Evolutionary conservation across 1,284 basidiomycete genomes (phyloP).

Genomic region (Sparassis latifolia): DNA sequence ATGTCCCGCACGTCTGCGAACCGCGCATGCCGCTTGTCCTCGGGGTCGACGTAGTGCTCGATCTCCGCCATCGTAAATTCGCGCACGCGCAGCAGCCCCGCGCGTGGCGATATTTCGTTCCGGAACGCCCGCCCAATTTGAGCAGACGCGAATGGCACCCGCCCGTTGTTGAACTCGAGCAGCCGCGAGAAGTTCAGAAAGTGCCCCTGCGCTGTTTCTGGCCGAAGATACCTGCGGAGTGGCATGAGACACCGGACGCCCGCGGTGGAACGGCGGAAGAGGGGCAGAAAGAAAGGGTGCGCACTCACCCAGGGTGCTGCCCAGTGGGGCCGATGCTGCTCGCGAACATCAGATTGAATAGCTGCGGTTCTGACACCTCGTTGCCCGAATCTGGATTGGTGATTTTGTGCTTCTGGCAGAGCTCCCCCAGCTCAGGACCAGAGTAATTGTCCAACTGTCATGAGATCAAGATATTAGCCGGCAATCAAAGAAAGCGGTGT

Average conservation of each 20-base stretch:
- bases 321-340: conserved; percentile 97
- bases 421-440: conserved; percentile 83
- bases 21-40: conserved; percentile 82
- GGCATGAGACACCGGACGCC: neutral
- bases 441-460: conserved; percentile 90
- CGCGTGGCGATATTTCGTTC: conserved; percentile 97
- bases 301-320: conserved; percentile 82
- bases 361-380: conserved; percentile 86
- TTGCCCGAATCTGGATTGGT: conserved; percentile 92
- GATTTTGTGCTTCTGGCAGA: conserved; percentile 82
- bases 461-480: conserved; percentile 2
- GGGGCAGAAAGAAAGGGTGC: neutral
- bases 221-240: conserved; percentile 76
- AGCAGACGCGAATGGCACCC: conserved; percentile 94
- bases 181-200: conserved; percentile 98
- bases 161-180: conserved; percentile 97
- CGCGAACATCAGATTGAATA: conserved; percentile 99
- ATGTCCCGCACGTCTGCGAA: conserved; percentile 82
- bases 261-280: neutral
- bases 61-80: conserved; percentile 99
- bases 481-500: conserved; percentile 1
- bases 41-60: conserved; percentile 97
- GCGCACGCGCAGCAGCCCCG: conserved; percentile 92
- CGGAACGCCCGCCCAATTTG: conserved; percentile 96
- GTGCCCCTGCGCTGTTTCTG: conserved; percentile 98